Conservation (phyloP, 2,329 filamentous ascomycete species). For the Hypoxylon sp. region DNA sequence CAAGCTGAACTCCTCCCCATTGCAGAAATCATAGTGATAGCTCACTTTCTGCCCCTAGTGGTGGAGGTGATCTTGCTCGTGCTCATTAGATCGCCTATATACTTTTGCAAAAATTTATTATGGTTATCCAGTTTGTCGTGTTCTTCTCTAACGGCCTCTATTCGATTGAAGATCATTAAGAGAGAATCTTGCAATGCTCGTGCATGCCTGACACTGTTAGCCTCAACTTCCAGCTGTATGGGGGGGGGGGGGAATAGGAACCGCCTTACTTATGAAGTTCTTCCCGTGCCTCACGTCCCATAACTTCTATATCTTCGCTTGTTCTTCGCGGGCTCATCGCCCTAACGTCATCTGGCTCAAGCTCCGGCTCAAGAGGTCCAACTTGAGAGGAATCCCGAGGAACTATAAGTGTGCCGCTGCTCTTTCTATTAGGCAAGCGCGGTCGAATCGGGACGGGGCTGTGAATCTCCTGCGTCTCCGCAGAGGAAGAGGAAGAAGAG, state of each 20-base stretch:
- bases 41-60: constrained; percentile 66
- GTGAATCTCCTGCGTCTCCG: constrained; percentile 56
- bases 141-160: constrained; percentile 93
- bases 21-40: neutral
- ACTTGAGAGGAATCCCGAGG: constrained; percentile 80
- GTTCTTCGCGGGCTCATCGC: constrained; percentile 95
- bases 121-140: constrained; percentile 97
- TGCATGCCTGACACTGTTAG: constrained; percentile 75
- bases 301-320: constrained; percentile 88
- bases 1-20: constrained; percentile 20
- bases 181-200: constrained; percentile 90
- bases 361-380: constrained; percentile 78
- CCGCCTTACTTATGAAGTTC: constrained; percentile 68
- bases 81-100: constrained; percentile 95
- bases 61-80: constrained; percentile 79
- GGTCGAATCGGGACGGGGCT: constrained; percentile 71
- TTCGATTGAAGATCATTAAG: constrained; percentile 88
- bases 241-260: neutral
- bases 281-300: constrained; percentile 84
- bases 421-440: constrained; percentile 78
- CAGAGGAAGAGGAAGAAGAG: constrained; percentile 50
- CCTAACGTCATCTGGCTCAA: constrained; percentile 88
- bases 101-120: constrained; percentile 97
- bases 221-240: constrained; percentile 6
- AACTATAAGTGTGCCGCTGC: constrained; percentile 85